Evolutionary conservation across 768 basidiomycete genomes (phyloP), one percentile per base, ranked within the genome.

Genomic region (Inosperma sp.): DNA sequence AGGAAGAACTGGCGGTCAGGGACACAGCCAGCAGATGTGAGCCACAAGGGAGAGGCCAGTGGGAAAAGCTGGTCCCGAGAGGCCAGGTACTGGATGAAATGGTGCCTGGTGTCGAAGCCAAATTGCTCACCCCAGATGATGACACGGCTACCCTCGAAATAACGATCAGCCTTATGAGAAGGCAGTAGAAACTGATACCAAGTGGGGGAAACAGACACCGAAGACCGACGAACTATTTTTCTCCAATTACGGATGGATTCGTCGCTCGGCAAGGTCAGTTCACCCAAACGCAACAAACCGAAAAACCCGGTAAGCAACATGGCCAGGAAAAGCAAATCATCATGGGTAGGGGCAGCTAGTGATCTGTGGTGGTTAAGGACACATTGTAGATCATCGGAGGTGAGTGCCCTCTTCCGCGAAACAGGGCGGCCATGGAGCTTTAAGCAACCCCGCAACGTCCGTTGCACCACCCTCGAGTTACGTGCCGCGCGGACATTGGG

Each of bases 71-170:
- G 8, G 21, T 48, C 46, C 4, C 46, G 30, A 7, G 31, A 10
- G 9, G 7, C 5, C 6, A 48, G 5, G 30, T 48, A 48, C 13
- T 7, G 13, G 4, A 7, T 33, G 46, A 48, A 48, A 8, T 10
- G 6, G 27, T 35, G 13, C 19, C 21, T 26, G 10, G 42, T 14
- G 7, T 7, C n/a, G 17, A 7, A n/a, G n/a, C 37, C 9, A n/a
- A 22, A n/a, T 8, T 40, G 14, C 10, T 40, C n/a, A 16, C n/a
- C 14, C 9, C 17, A 22, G 14, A 60, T 50, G 26, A 55, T 49
- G 21, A 62, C 27, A 12, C 21, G 26, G 47, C 60, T 60, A 5
- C 59, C 59, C 22, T 60, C 52, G 30, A 59, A 62, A 13, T 52
- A 56, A 0, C 7, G 25, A 31, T 62, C 56, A 5, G 60, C 56